Base-by-base conservation (phyloP, 169 alveolate species). In the Besnoitia besnoiti region DNA sequence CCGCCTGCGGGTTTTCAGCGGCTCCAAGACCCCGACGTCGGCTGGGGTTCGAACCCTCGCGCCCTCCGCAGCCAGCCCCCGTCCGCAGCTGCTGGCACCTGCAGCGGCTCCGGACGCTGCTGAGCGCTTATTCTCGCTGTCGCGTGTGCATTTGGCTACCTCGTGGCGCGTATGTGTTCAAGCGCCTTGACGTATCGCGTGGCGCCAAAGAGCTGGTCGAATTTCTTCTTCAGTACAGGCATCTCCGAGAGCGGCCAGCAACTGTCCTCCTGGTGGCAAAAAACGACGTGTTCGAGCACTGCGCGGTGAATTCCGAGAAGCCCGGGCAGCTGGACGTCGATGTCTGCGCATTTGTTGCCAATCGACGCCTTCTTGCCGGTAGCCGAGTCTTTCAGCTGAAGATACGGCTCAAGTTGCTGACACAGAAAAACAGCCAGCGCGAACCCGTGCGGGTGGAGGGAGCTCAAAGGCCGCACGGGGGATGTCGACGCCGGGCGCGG, bases 241-340 rank as follows among this genome's bases (percentile, higher is more conserved):
- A 92, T 91, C 16, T 77, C 89, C 16, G 40, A 87, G 93, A 99
- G 96, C 37, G 99, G 99, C 99, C 99, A 99, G 84, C 97, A 96
- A 73, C 98, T 97, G 87, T 99, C 99, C 94, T 99, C 99, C 93
- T 99, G 99, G 94, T 99, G 99, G 92, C 99, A 99, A 95, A 99
- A 98, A n/a, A 98, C 95, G 35, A 99, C 99, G 93, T 95, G 95
- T 90, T 95, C 97, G n/a, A 82, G 37, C 62, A 82, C 37, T 10
- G 75, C 47, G 0, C 35, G 39, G 73, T 14, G 73, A 47, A 49
- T 82, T 33, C 98, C 98, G 96, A 97, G 95, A 42, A 96, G 85
- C 39, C 94, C 79, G n/a, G 98, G 97, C 0, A 97, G 93, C 92
- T 96, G 97, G 85, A 90, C 87, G 90, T 97, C 97, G 91, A 97